Percentiles rank a stretch among this genome's conserved stretches.
phyloP scores from a whole-genome alignment of 176 grass and related monocot genomes.

The Musa acuminata region DNA sequence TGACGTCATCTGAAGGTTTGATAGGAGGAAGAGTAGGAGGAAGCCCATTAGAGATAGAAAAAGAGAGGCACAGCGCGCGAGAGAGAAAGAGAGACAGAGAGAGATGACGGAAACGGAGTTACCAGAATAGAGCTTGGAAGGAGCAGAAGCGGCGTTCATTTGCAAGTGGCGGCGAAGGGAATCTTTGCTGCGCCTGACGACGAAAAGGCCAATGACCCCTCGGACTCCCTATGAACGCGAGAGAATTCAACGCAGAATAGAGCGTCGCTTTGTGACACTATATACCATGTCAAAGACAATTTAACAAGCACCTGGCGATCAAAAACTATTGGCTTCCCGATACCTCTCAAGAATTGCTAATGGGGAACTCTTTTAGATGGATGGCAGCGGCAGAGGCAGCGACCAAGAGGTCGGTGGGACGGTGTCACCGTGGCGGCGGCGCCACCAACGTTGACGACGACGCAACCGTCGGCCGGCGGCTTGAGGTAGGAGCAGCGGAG shows the following conservation, averaged over 20 bases:
- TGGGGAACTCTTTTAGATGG: too few species aligned
- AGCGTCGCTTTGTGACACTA: neutral
- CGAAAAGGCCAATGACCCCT: neutral
- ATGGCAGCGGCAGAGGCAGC: too few species aligned
- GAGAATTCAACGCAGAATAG: neutral
- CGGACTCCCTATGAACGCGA: neutral
- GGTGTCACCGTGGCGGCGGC: too few species aligned
- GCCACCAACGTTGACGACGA: too few species aligned
- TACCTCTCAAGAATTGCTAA: neutral
- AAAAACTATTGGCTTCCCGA: neutral
- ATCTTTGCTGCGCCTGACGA: neutral
- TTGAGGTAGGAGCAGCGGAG: too few species aligned
- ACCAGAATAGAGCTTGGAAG: constrained; percentile 70
- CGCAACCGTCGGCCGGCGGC: too few species aligned
- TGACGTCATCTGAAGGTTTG: constrained; percentile 56
- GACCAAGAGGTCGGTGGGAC: too few species aligned
- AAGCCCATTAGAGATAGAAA: neutral
- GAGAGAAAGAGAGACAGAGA: neutral
- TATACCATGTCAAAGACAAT: neutral
- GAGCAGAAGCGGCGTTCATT: constrained; percentile 16
- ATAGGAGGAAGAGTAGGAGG: neutral
- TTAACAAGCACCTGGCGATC: constrained; percentile 1
- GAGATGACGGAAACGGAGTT: neutral
- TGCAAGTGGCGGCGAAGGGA: neutral
- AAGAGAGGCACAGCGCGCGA: neutral